These are phyloP conservation scores for Calonectria multiphialidica DNA, from an alignment of 2,329 filamentous ascomycete genomes.

Conservation along the genomic window DNA sequence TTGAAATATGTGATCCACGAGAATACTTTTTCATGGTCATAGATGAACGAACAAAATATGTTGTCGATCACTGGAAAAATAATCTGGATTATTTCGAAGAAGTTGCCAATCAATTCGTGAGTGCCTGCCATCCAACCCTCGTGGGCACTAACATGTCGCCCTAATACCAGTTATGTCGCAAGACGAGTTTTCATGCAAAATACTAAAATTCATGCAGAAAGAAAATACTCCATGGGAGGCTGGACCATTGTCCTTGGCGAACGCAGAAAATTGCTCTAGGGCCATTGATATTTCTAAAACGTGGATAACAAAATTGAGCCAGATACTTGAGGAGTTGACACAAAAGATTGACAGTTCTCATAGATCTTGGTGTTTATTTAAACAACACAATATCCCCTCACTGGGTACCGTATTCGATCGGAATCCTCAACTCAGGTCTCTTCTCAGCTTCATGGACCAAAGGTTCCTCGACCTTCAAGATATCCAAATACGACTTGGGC, in stretches of 20 bases:
- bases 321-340: background rate
- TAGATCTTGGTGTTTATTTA: background rate
- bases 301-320: background rate
- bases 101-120: background rate
- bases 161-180: background rate
- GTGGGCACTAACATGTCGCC: background rate
- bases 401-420: background rate
- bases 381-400: background rate
- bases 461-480: background rate
- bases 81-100: background rate
- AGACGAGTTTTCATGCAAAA: background rate
- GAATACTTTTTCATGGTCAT: background rate
- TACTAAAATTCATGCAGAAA: background rate
- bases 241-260: background rate
- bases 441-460: background rate
- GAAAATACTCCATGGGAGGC: background rate
- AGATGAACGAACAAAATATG: background rate
- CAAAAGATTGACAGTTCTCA: background rate
- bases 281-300: background rate
- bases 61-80: background rate
- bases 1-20: background rate
- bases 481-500: background rate
- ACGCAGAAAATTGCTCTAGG: background rate
- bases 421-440: background rate
- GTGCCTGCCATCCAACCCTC: background rate